Evolutionary conservation across 768 basidiomycete species (phyloP), one percentile per base, ranked within the genome.

Genomic region (Pleurotus salmoneostramineus): DNA sequence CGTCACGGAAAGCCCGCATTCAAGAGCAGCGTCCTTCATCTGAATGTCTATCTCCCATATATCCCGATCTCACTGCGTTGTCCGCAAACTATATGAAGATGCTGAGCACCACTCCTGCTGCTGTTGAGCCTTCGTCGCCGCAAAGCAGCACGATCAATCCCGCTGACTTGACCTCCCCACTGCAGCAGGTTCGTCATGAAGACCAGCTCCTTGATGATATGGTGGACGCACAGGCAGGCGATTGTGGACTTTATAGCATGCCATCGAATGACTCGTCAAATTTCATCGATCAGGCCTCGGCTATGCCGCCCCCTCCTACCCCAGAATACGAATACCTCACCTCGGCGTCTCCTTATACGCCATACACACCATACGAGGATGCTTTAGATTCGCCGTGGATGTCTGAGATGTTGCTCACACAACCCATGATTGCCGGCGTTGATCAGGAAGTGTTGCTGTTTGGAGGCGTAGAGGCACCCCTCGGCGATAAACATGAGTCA

Each of bases 31-130:
- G 21, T 27, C 37, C 37, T 10, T 10, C n/a, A n/a, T 40, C 37
- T 10, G 37, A 40, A 40, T 10, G 37, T n/a, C 37, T 40, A 10
- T 40, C 37, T 8, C 37, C 37, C 37, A 40, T 40, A 40, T 40
- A 40, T n/a, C 37, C 37, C 37, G 37, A 40, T 40, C n/a, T 40
- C 37, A n/a, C 37, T n/a, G n/a, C 37, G 10, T n/a, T 40, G 10
- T 8, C 37, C 37, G n/a, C 80, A 36, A 84, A 84, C 62, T 91
- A 91, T 70, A 69, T 90, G 67, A 82, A 72, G 59, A 91, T 91
- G 89, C 68, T 91, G 62, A 73, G 77, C 15, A 74, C 79, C 62
- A 77, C 71, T 58, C 56, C 72, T 40, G 67, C 69, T 64, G 61
- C 69, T 37, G 61, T 69, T 31, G 71, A 79, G 65, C 21, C 35